Conservation (phyloP, 371 early-diverging fungal genomes). For the Coemansia sp. region DNA sequence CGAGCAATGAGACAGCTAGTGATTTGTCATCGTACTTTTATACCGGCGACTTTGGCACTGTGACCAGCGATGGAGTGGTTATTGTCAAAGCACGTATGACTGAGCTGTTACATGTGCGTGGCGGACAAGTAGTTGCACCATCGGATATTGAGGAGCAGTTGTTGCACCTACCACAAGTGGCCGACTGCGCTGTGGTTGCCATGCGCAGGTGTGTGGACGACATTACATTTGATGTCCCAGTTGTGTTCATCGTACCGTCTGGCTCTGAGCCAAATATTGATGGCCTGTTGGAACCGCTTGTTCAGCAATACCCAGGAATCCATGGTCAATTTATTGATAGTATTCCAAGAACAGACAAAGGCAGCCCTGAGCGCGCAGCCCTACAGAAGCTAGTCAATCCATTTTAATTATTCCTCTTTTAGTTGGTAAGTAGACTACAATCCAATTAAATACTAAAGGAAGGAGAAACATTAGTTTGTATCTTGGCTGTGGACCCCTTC, state of each 20-base stretch:
- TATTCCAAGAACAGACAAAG: slow-evolving; percentile 28
- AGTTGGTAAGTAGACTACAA: background rate
- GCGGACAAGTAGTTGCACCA: slow-evolving; percentile 13
- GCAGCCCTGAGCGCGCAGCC: slow-evolving; percentile 17
- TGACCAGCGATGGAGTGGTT: slow-evolving; percentile 35
- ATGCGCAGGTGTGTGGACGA: background rate
- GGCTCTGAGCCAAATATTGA: background rate
- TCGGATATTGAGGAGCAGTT: slow-evolving; percentile 29
- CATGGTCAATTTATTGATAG: slow-evolving; percentile 9
- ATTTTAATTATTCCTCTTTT: background rate
- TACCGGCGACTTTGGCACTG: slow-evolving; percentile 42
- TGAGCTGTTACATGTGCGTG: slow-evolving; percentile 23
- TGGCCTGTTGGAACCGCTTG: slow-evolving; percentile 16
- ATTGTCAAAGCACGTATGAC: slow-evolving; percentile 37
- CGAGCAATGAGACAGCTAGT: background rate
- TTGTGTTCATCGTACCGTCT: slow-evolving; percentile 18
- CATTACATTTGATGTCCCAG: slow-evolving; percentile 12
- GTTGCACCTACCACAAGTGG: slow-evolving; percentile 12
- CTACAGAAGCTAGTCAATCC: background rate
- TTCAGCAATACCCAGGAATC: slow-evolving; percentile 24
- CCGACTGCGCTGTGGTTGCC: slow-evolving; percentile 37
- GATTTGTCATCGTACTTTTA: slow-evolving; percentile 15
- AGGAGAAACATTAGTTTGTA: no score
- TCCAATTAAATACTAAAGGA: no score
- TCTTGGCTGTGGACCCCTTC: no score